Evolutionary conservation across 1,139 yeast species (phyloP), one percentile per base, ranked within the genome.

Genomic region (Yamadazyma dushanensis): DNA sequence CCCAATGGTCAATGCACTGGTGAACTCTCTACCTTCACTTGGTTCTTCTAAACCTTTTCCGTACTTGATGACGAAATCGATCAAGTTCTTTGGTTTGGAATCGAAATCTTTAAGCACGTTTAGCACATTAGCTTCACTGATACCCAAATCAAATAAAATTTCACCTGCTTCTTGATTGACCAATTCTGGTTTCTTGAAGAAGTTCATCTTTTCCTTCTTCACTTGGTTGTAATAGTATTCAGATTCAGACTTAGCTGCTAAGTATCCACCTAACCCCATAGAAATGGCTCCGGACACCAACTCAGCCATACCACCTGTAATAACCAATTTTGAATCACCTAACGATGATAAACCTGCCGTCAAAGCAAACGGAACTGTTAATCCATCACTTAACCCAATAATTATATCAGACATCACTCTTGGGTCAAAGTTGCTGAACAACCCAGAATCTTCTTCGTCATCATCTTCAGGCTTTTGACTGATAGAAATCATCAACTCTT

Each of bases 241-340:
- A 18, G 73, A 62, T 60, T 84, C 94, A n/a, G 85, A 78, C 53
- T 80, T 80, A 22, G 92, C 92, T 27, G 92, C 94, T 44, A 84
- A 66, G 55, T 73, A 84, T 13, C 94, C 94, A 41, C 94, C 94
- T 40, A 84, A 73, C 3, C 94, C 94, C 94, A 84, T 84, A 16
- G 90, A 83, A 28, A 84, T 83, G 29, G 92, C 87, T 29, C 94
- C 94, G 4, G 88, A 80, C 4, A 84, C 86, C 51, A 84, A 68
- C 59, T 84, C 94, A 3, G 92, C 92, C 76, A 84, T 77, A 26
- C 92, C 94, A 70, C 92, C 94, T 16, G 92, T 83, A 36, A 84
- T 83, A 26, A 84, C 94, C 51, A 84, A 67, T 53, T 73, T 79
- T 11, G 89, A 66, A 52, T 82, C 83, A 39, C 94, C 94, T 39